Evolutionary conservation across 2,329 filamentous ascomycete species (phyloP).

Genomic region (Neonectria ditissima): DNA sequence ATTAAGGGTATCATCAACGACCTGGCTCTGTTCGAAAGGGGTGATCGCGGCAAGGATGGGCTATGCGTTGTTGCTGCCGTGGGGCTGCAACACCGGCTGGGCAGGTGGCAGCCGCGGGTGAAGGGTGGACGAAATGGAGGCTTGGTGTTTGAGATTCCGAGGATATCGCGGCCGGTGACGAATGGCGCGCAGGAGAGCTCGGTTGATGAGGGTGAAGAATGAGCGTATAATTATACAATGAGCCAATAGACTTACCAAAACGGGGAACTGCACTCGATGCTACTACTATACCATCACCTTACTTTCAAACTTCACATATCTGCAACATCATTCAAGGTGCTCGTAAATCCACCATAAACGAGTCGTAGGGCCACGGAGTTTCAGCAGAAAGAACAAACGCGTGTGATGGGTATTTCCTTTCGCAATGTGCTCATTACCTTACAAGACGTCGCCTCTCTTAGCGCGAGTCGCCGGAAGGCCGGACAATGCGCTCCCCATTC

Average conservation of each 20-base stretch:
- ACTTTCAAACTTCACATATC: not conserved
- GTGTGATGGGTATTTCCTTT: conserved; percentile 10
- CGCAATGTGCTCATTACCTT: conserved; percentile 9
- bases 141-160: conserved; percentile 86
- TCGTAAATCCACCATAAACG: not conserved
- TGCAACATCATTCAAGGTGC: not conserved
- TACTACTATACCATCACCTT: conserved; percentile 7
- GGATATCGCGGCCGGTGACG: conserved; percentile 49
- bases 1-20: conserved; percentile 88
- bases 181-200: conserved; percentile 50
- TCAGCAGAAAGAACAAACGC: not conserved
- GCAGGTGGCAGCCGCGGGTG: conserved; percentile 77
- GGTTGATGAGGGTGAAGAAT: conserved; percentile 40
- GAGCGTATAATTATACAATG: conserved; percentile 39
- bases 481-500: not conserved
- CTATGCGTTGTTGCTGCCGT: conserved; percentile 88
- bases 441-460: conserved; percentile 3
- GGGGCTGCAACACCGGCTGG: conserved; percentile 87
- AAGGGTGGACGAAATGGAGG: conserved; percentile 79
- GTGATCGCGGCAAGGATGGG: conserved; percentile 79
- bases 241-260: conserved; percentile 40
- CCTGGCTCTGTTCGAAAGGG: conserved; percentile 86
- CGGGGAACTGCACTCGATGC: conserved; percentile 13
- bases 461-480: not conserved
- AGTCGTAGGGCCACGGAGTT: not conserved